These are phyloP conservation scores for Desmodesmus armatus DNA, from an alignment of 139 green algal species.

Conservation along the genomic window DNA sequence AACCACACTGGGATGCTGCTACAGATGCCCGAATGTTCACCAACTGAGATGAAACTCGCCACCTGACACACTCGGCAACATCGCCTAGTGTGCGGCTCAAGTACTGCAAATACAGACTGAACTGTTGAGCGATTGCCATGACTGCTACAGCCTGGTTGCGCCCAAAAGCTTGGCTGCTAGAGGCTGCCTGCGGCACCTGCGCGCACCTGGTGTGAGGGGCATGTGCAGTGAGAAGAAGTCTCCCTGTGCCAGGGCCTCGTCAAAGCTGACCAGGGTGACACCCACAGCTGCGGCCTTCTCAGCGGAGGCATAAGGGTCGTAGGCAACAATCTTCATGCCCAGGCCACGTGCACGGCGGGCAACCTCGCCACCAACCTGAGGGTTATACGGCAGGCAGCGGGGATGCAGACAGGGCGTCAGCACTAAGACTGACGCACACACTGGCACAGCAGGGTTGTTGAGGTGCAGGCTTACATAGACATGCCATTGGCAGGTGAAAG, in stretches of 20 bases:
- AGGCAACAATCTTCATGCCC: constrained; percentile 88
- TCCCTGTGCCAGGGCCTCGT: constrained; percentile 82
- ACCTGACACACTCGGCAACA: too few relatives aligned
- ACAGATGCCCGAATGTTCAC: too few relatives aligned
- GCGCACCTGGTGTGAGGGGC: constrained; percentile 67
- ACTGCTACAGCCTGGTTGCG: too few relatives aligned
- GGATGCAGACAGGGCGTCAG: too few relatives aligned
- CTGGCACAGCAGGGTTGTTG: too few relatives aligned
- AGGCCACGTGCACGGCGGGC: constrained; percentile 89
- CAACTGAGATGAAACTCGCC: too few relatives aligned
- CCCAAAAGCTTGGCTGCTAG: background rate
- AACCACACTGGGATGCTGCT: too few relatives aligned
- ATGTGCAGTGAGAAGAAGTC: constrained; percentile 88
- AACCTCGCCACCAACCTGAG: constrained; percentile 91
- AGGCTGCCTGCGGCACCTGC: background rate
- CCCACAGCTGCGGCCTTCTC: constrained; percentile 80
- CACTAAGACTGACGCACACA: too few relatives aligned
- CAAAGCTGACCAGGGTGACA: constrained; percentile 88
- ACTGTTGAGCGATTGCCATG: too few relatives aligned
- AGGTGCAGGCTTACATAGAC: too few relatives aligned
- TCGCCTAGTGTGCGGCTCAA: too few relatives aligned
- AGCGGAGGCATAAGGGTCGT: constrained; percentile 93
- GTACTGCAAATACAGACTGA: background rate
- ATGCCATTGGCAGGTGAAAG: too few relatives aligned
- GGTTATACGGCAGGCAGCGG: background rate